Evolutionary conservation across 441 rosid genomes (phyloP).

Genomic region (Erodium moschatum): DNA sequence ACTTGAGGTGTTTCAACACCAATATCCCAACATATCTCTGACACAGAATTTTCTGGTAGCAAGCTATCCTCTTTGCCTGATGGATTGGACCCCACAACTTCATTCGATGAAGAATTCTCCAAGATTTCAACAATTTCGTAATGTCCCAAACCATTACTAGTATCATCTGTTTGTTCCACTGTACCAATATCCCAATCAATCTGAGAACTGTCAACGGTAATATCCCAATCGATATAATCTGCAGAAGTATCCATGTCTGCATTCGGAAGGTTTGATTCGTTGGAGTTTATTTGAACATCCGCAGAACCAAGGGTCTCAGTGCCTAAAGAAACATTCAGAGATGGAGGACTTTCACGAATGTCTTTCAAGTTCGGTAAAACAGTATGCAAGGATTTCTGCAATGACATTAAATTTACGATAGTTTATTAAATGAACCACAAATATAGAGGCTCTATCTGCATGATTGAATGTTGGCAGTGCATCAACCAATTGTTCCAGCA

Average conservation of each 20-base stretch:
- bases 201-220: slow-evolving; percentile 62
- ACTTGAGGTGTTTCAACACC: slow-evolving; percentile 83
- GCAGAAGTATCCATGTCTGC: slow-evolving; percentile 41
- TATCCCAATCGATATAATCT: slow-evolving; percentile 83
- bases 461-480: slow-evolving; percentile 6
- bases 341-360: slow-evolving; percentile 66
- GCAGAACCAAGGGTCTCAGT: slow-evolving; percentile 41
- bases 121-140: slow-evolving; percentile 78
- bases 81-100: slow-evolving; percentile 32
- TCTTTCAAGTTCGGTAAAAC: slow-evolving; percentile 58
- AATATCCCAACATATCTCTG: slow-evolving; percentile 84
- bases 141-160: slow-evolving; percentile 76
- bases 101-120: slow-evolving; percentile 34
- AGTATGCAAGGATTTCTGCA: slow-evolving; percentile 50
- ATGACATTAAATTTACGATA: slow-evolving; percentile 23
- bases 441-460: slow-evolving; percentile 11
- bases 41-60: slow-evolving; percentile 37
- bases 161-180: slow-evolving; percentile 65
- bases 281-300: slow-evolving; percentile 30
- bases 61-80: slow-evolving; percentile 29
- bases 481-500: not conserved
- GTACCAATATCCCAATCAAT: slow-evolving; percentile 94
- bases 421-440: slow-evolving; percentile 14
- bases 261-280: slow-evolving; percentile 29
- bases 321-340: slow-evolving; percentile 51